Evolutionary conservation across 169 alveolate genomes (phyloP), one percentile per base, ranked within the genome.

Genomic region (Toxoplasma gondii): DNA sequence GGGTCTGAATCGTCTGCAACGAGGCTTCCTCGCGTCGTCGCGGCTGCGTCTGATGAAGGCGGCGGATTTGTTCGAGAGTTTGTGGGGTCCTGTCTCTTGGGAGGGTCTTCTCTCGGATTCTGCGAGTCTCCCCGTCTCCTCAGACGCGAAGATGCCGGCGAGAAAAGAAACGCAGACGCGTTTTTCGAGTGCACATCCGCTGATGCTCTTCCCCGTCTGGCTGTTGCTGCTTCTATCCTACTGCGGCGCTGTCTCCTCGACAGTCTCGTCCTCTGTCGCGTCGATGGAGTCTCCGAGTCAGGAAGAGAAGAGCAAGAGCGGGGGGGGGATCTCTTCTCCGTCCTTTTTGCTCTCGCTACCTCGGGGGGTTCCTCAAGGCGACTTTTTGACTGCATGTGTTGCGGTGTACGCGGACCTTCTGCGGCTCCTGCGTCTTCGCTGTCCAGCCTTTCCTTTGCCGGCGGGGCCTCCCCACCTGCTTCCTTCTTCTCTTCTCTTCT

Each of bases 391-490:
- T 22, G 94, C 94, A n/a, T 74, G 94, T 12, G 58, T 92, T 27
- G 87, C 86, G 45, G 87, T 83, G 44, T 92, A 82, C 38, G 27
- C 92, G 34, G 94, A 92, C 43, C 74, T 92, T 27, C 16, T 92
- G 53, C 83, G 94, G 9, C 67, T 82, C 58, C 94, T 92, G 70
- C 91, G 94, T 29, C 94, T 92, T 53, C 64, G 87, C 16, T 78
- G 36, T 38, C 49, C 90, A 41, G 45, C 74, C 10, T 81, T 70
- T 78, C 94, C 94, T 0, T 83, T 92, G 41, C 92, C 94, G 36
- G 92, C 81, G 34, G 94, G 94, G 44, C 94, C 94, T 58, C 94
- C 94, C 24, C 94, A 92, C 54, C 92, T 92, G 49, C 91, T 92
- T 24, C 94, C 94, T 34, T 70, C 67, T 34, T 64, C 64, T 49